Evolutionary conservation across 2,329 filamentous ascomycete genomes (phyloP), one percentile per base, ranked within the genome.

Genomic region (Nothophaeocryptopus gaeumannii): DNA sequence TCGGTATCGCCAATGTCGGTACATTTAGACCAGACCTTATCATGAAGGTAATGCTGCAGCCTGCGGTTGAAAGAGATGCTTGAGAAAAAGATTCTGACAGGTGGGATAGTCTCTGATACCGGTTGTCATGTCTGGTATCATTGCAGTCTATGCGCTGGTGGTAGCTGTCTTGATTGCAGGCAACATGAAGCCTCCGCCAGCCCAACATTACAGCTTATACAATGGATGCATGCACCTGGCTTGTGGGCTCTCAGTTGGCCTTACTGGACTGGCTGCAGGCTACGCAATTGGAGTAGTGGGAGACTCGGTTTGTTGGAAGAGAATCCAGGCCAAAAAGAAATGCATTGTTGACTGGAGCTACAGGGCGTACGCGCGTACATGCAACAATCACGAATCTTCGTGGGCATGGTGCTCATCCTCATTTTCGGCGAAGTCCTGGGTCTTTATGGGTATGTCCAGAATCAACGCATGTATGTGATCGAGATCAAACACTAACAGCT

Each of bases 361-460:
- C 46, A 82, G 79, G 82, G 93, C 54, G 92, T 97, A 45, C 84
- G 93, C 63, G 85, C 90, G 50, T 97, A 95, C 75, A 96, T 99
- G 90, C 83, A 89, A 65, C 93, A 99, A 72, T 95, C 88, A 42
- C 83, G 92, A 57, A 87, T 99, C 59, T 99, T 96, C 63, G 93
- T 99, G 42, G 93, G 93, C 71, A 97, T 97, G 93, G 92, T 99
- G 39, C 75, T 99, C 64, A 97, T 97, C 62, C 80, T 97, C 57
- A 99, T 99, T 81, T 99, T 99, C 69, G 93, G 89, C 50, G 93
- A 99, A 78, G 93, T 99, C 13, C 70, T 99, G 68, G 93, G 93
- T 70, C 84, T 99, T 30, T 99, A 99, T 66, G 93, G 93, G 89
- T 96, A 78, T 61, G 85, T 70, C 55, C 31, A 30, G 20, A 20